Conservation (phyloP, 73 alveolate genomes). For the Tetrahymena elliotti region DNA sequence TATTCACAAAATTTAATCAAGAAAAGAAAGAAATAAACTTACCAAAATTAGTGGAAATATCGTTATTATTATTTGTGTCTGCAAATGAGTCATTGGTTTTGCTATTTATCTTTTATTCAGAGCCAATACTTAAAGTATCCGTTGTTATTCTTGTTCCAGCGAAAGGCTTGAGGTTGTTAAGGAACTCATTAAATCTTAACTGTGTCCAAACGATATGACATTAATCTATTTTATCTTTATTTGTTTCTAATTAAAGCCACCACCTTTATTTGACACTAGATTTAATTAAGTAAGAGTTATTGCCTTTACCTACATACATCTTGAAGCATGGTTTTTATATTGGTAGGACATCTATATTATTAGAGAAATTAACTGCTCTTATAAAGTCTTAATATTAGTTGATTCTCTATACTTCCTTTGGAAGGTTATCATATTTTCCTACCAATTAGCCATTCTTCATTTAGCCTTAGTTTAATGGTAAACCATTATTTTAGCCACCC, state of each 20-base stretch:
- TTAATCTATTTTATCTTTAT: not conserved
- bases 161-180: not conserved
- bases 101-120: not conserved
- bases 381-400: not conserved
- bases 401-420: not conserved
- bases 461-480: not conserved
- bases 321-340: not conserved
- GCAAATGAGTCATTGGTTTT: not conserved
- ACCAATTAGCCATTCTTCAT: not conserved
- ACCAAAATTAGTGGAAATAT: not conserved
- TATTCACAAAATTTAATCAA: too few species aligned
- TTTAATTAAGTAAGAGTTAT: not conserved
- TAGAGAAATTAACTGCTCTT: not conserved
- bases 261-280: not conserved
- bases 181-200: not conserved
- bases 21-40: too few species aligned
- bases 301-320: not conserved
- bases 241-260: not conserved
- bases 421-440: not conserved
- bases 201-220: not conserved
- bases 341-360: not conserved
- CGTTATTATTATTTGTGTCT: not conserved
- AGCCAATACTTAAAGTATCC: not conserved
- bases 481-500: not conserved
- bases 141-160: not conserved